Percentiles rank a stretch among this genome's conserved stretches.
phyloP scores from a whole-genome alignment of 129 eudicot genomes.

The Flaveria sonorensis region DNA sequence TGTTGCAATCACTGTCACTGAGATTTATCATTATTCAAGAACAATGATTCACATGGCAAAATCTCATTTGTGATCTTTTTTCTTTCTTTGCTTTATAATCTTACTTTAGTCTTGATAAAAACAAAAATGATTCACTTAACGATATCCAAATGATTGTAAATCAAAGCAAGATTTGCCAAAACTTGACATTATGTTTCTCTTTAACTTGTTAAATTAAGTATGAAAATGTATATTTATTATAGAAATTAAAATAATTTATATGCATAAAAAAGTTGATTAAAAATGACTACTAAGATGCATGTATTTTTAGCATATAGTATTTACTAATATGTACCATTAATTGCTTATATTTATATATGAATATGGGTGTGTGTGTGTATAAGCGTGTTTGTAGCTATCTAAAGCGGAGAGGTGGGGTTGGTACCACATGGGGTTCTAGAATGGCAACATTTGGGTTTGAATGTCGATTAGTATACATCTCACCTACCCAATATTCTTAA shows the following conservation, averaged over 20 bases:
- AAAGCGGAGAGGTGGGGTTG: constrained; percentile 23
- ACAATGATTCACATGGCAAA: neutral
- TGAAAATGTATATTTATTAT: neutral
- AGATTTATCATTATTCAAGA: constrained; percentile 23
- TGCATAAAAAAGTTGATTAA: too few relatives aligned
- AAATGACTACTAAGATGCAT: neutral
- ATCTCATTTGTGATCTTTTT: neutral
- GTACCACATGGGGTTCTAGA: constrained; percentile 39
- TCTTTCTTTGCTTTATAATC: constrained; percentile 1
- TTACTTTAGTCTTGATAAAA: neutral
- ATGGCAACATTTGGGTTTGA: constrained; percentile 26
- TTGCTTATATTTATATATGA: neutral
- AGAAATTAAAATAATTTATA: neutral
- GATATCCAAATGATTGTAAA: neutral
- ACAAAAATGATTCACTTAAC: constrained; percentile 14
- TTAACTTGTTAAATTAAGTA: neutral
- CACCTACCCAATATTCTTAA: constrained; percentile 38
- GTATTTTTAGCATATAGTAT: neutral
- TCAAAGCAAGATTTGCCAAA: neutral
- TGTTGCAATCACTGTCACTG: constrained; percentile 26
- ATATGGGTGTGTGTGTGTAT: neutral
- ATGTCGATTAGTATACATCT: constrained; percentile 27
- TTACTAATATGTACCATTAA: neutral
- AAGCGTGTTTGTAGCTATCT: constrained; percentile 13
- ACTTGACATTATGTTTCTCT: neutral